Conservation (phyloP, 148 eudicot genomes). For the Arctostaphylos glauca region DNA sequence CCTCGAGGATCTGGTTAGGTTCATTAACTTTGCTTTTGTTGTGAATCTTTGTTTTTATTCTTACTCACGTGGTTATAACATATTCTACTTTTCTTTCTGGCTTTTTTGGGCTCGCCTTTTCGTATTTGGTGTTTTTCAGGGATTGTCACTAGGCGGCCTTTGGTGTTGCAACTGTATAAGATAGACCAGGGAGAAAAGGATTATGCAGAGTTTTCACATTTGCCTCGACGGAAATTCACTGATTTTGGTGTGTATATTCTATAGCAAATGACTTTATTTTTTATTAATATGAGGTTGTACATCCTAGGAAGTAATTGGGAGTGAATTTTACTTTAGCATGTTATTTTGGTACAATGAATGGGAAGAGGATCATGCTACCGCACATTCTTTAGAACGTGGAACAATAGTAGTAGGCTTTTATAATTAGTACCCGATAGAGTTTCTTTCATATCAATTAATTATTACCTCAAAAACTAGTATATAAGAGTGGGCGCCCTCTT, state of each 20-base stretch:
- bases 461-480: no score
- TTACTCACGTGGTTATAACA: not conserved
- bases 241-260: constrained; percentile 60
- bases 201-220: constrained; percentile 88
- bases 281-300: not conserved
- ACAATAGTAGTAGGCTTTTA: not conserved
- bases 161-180: constrained; percentile 87
- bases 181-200: constrained; percentile 69
- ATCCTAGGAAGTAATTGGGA: not conserved
- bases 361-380: not conserved
- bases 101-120: not conserved
- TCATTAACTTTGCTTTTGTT: not conserved
- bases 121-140: constrained; percentile 36
- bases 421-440: not conserved
- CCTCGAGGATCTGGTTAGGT: constrained; percentile 93
- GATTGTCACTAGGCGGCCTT: constrained; percentile 91
- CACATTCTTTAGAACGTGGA: not conserved
- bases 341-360: not conserved
- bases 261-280: not conserved
- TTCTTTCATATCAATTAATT: no score
- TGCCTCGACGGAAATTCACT: constrained; percentile 63
- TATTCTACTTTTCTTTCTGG: not conserved
- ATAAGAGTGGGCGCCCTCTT: no score
- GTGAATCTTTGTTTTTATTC: not conserved
- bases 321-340: not conserved